Base-by-base conservation (phyloP, 192 early-diverging fungal genomes). In the Jimgerdemannia flammicorona region DNA sequence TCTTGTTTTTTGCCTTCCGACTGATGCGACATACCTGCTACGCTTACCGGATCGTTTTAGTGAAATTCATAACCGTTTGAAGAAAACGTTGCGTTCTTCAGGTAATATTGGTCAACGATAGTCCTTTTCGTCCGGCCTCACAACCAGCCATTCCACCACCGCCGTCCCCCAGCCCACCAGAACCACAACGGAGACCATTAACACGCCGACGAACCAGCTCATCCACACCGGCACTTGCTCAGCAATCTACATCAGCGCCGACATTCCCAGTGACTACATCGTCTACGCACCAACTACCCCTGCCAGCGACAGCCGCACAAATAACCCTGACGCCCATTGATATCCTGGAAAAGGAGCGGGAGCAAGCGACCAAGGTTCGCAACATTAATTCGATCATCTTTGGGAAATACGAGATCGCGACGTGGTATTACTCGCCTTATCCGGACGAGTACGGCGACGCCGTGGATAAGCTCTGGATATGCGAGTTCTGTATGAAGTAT, bases 401-500 rank as follows among this genome's bases (percentile, higher is more conserved):
- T 68, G 97, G 95, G 17, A 77, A 83, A 43, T 95, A 92, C 80
- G 89, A 91, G 67, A 96, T 99, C n/a, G 87, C 90, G 29, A 92
- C 95, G 0, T 98, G 97, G 98, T 98, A 98, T 77, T 79, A 90
- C 69, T 93, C 97, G n/a, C 95, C 95, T 7, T 99, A 95, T 74
- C 98, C 98, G 3, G 91, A 89, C 64, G 95, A 96, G 75, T 98
- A 96, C 80, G 80, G 80, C 3, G 88, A 91, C 64, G 78, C 83
- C 3, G 83, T 90, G 39, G 83, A 87, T 63, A 84, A 84, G 20
- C 81, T 98, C 41, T 97, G 93, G 70, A 86, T 98, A 29, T 99
- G 98, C 81, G 95, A 98, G 73, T 86, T 87, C 68, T 99, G 98
- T 75, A 83, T 99, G 64, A 96, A 96, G 76, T 99, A 99, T 77